These are phyloP conservation scores for Serendipita sp. DNA, from an alignment of 768 basidiomycete species.

Conservation along the genomic window DNA sequence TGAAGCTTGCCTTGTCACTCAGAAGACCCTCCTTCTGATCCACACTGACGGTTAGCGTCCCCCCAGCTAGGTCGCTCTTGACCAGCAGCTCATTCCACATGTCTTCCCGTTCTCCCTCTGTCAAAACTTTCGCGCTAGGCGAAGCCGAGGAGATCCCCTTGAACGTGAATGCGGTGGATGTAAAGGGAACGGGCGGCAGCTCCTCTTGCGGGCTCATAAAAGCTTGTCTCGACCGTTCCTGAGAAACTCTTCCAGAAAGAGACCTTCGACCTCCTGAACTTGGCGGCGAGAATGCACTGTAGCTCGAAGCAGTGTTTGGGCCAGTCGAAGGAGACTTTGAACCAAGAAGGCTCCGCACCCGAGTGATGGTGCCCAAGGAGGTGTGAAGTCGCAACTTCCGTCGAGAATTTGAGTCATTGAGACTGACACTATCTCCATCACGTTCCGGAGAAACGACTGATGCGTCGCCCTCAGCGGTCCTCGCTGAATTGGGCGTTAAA, in stretches of 20 bases:
- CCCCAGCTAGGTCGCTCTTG: background rate
- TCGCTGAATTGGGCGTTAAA: background rate
- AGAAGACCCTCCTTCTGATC: background rate
- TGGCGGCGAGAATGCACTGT: background rate
- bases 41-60: background rate
- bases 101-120: background rate
- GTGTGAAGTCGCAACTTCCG: background rate
- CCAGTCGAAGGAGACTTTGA: background rate
- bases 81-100: conserved; percentile 1
- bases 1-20: background rate
- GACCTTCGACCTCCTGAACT: background rate
- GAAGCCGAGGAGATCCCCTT: background rate
- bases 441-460: background rate
- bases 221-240: background rate
- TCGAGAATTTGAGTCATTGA: background rate
- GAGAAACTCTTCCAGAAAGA: background rate
- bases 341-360: background rate
- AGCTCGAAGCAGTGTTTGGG: background rate
- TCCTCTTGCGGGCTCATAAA: background rate
- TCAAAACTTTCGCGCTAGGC: background rate
- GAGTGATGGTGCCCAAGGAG: conserved; percentile 2
- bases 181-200: background rate
- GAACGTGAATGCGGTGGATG: conserved; percentile 2
- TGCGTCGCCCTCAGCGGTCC: background rate
- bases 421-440: background rate